A percentile compares a stretch with the other conserved stretches of the same genome.
phyloP scores from a whole-genome alignment of 257 asterid genomes.

The Echium plantagineum region DNA sequence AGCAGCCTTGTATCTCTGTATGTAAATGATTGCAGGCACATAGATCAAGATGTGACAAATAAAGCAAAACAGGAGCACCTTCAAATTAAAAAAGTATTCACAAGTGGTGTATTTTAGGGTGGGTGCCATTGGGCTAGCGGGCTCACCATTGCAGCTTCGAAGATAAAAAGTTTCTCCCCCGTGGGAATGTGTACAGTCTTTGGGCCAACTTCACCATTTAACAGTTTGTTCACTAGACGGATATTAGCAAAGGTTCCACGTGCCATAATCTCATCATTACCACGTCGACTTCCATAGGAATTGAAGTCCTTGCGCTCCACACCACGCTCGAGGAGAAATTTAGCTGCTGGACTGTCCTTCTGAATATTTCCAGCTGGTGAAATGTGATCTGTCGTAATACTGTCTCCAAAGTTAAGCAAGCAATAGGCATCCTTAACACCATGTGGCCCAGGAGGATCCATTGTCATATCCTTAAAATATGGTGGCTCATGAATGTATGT shows the following conservation, averaged over 20 bases:
- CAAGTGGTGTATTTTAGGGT: not conserved
- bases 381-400: slow-evolving; percentile 91
- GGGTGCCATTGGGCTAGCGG: not conserved
- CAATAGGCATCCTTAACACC: slow-evolving; percentile 93
- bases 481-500: slow-evolving; percentile 97
- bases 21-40: slow-evolving; percentile 11
- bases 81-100: not conserved
- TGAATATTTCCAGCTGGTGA: slow-evolving; percentile 97
- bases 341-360: slow-evolving; percentile 95
- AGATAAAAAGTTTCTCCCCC: slow-evolving; percentile 67
- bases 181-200: slow-evolving; percentile 83
- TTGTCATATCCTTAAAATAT: slow-evolving; percentile 80
- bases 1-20: slow-evolving; percentile 77
- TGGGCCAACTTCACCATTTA: slow-evolving; percentile 91
- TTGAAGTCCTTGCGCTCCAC: slow-evolving; percentile 83
- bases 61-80: not conserved
- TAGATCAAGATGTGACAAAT: slow-evolving; percentile 1
- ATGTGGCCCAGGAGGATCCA: slow-evolving; percentile 88
- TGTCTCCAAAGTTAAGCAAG: slow-evolving; percentile 83
- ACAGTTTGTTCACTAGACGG: slow-evolving; percentile 77
- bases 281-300: slow-evolving; percentile 96
- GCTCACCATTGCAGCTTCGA: slow-evolving; percentile 86
- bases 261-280: slow-evolving; percentile 94
- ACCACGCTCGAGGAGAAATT: slow-evolving; percentile 60
- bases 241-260: slow-evolving; percentile 95